Percentiles rank a stretch among this genome's conserved stretches.
Conservation (phyloP, 2,329 filamentous ascomycete species). For the Coniochaeta sp. region DNA sequence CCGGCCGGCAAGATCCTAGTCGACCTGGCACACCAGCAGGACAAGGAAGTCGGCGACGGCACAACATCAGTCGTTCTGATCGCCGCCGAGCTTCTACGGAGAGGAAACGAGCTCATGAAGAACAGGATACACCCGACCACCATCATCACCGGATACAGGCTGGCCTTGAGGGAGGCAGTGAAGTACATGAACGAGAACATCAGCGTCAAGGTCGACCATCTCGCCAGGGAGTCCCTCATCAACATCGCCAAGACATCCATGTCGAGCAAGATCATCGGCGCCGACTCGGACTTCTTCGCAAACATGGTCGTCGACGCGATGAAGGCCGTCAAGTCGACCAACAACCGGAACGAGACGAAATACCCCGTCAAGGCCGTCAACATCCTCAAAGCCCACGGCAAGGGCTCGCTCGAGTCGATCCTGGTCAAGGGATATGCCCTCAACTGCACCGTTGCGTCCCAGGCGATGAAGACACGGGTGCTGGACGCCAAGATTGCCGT, state of each 20-base stretch:
- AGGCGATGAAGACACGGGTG: constrained; percentile 93
- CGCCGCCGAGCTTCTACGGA: constrained; percentile 84
- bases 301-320: constrained; percentile 97
- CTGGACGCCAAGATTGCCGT: constrained; percentile 94
- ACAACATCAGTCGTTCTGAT: constrained; percentile 98
- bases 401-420: constrained; percentile 79
- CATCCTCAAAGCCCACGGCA: constrained; percentile 95
- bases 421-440: constrained; percentile 94
- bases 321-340: constrained; percentile 86
- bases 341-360: constrained; percentile 84
- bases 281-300: constrained; percentile 93
- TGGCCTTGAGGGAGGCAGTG: constrained; percentile 90
- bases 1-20: constrained; percentile 97
- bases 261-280: constrained; percentile 97
- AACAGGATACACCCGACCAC: constrained; percentile 99
- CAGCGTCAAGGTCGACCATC: constrained; percentile 86
- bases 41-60: constrained; percentile 97
- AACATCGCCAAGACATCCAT: constrained; percentile 98
- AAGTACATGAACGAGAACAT: constrained; percentile 99
- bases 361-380: constrained; percentile 99
- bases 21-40: constrained; percentile 94
- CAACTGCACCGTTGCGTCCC: constrained; percentile 97
- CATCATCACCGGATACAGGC: constrained; percentile 95
- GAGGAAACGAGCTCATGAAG: constrained; percentile 97
- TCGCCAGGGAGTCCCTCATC: constrained; percentile 83